Evolutionary conservation across 1,284 basidiomycete genomes (phyloP).

Genomic region (Cryptococcus sp.): DNA sequence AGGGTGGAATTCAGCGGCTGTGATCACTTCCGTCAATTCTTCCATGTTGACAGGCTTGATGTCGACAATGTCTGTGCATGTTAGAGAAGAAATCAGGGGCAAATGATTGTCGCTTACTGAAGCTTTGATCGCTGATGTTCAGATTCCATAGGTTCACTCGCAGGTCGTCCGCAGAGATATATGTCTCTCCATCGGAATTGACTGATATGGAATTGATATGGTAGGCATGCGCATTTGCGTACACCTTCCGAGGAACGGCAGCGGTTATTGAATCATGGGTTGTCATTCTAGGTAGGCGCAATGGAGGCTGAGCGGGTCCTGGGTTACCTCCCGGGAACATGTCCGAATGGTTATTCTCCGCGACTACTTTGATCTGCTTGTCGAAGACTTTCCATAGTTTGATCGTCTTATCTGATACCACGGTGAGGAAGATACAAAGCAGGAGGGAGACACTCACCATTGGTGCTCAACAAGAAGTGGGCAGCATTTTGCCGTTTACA

Average conservation of each 20-base stretch:
- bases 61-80: slow-evolving; percentile 84
- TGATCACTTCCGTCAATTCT: slow-evolving; percentile 98
- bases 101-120: slow-evolving; percentile 65
- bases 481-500: slow-evolving; percentile 96
- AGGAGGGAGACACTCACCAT: slow-evolving; percentile 58
- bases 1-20: slow-evolving; percentile 97
- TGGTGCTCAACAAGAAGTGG: slow-evolving; percentile 95
- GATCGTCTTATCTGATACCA: slow-evolving; percentile 88
- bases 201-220: slow-evolving; percentile 99
- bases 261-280: slow-evolving; percentile 98
- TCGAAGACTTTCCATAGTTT: slow-evolving; percentile 99
- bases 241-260: slow-evolving; percentile 96
- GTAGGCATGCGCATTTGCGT: slow-evolving; percentile 98
- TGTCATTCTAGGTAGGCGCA: slow-evolving; percentile 81
- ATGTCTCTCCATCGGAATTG: slow-evolving; percentile 99
- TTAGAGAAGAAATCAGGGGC: neutral
- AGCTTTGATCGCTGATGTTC: slow-evolving; percentile 97
- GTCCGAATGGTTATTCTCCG: slow-evolving; percentile 91
- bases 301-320: slow-evolving; percentile 56
- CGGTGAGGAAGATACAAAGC: neutral
- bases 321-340: slow-evolving; percentile 54
- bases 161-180: slow-evolving; percentile 96
- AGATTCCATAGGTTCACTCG: slow-evolving; percentile 98
- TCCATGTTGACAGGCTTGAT: slow-evolving; percentile 99
- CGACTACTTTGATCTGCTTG: slow-evolving; percentile 91